These are phyloP conservation scores for Stephania yunnanensis DNA, from an alignment of 164 flowering plant species.

Conservation along the genomic window DNA sequence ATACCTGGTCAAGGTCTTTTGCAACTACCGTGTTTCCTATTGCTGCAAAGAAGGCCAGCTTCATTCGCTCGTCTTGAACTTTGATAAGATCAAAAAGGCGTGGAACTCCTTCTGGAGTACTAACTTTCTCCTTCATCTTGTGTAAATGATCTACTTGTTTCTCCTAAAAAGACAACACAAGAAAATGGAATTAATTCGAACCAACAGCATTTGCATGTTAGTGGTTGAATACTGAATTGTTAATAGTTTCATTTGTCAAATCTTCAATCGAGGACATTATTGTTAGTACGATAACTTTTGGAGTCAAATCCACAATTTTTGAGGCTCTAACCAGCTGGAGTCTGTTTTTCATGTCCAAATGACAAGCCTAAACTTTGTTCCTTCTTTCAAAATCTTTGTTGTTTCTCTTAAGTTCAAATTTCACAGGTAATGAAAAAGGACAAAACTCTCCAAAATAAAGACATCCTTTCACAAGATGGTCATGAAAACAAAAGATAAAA, in stretches of 20 bases:
- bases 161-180: conserved; percentile 47
- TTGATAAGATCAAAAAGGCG: conserved; percentile 89
- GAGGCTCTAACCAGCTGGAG: not conserved
- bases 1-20: conserved; percentile 84
- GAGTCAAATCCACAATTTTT: not conserved
- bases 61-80: conserved; percentile 82
- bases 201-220: not conserved
- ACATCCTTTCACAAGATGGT: not conserved
- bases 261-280: not conserved
- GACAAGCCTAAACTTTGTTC: not conserved
- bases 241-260: not conserved
- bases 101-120: conserved; percentile 83
- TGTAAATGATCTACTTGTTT: conserved; percentile 56
- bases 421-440: not conserved
- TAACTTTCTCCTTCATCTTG: conserved; percentile 54
- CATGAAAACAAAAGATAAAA: not conserved
- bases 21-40: conserved; percentile 86
- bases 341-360: not conserved
- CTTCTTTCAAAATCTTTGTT: not conserved
- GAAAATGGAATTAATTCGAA: not conserved
- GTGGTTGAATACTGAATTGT: too few relatives aligned
- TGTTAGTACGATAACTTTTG: not conserved
- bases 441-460: not conserved
- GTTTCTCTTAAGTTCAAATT: not conserved
- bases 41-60: conserved; percentile 82